A percentile compares a stretch with the other conserved stretches of the same genome.
These are phyloP conservation scores for Aspergillus phoenicis DNA, from an alignment of 2,329 filamentous ascomycete species.

Conservation along the genomic window DNA sequence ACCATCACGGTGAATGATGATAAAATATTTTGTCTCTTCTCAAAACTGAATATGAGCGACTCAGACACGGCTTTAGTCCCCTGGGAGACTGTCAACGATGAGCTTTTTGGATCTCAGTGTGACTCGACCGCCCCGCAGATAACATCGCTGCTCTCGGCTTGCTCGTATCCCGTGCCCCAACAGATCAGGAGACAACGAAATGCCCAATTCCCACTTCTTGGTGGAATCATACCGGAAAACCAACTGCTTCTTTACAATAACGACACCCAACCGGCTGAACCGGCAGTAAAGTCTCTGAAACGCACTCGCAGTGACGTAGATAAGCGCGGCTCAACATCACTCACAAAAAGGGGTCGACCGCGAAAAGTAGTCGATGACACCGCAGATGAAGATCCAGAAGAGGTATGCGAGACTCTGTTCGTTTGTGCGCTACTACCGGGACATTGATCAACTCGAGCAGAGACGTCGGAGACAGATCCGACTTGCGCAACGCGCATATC, in stretches of 20 bases:
- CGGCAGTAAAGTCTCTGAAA: conserved; percentile 1
- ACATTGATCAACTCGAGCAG: conserved; percentile 11
- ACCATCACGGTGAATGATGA: background rate
- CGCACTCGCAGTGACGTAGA: background rate
- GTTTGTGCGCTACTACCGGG: background rate
- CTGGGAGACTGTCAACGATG: conserved; percentile 13
- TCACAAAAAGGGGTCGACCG: conserved; percentile 25
- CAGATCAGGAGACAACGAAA: background rate
- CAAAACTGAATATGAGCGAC: conserved; percentile 1
- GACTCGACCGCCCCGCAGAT: conserved; percentile 15
- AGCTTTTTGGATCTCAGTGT: background rate
- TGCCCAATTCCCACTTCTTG: background rate
- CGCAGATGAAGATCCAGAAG: conserved; percentile 20
- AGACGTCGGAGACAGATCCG: conserved; percentile 30
- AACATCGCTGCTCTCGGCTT: conserved; percentile 22
- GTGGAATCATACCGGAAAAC: background rate
- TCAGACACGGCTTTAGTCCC: conserved; percentile 11
- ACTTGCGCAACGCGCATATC: conserved; percentile 31
- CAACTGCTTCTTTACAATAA: background rate
- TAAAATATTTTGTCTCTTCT: background rate
- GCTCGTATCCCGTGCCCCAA: conserved; percentile 24
- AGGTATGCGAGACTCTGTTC: conserved; percentile 14
- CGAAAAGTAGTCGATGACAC: conserved; percentile 18
- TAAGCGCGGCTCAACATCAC: background rate
- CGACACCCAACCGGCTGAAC: background rate